Evolutionary conservation across 1,284 basidiomycete genomes (phyloP), one percentile per base, ranked within the genome.

Genomic region (Volvariella volvacea): DNA sequence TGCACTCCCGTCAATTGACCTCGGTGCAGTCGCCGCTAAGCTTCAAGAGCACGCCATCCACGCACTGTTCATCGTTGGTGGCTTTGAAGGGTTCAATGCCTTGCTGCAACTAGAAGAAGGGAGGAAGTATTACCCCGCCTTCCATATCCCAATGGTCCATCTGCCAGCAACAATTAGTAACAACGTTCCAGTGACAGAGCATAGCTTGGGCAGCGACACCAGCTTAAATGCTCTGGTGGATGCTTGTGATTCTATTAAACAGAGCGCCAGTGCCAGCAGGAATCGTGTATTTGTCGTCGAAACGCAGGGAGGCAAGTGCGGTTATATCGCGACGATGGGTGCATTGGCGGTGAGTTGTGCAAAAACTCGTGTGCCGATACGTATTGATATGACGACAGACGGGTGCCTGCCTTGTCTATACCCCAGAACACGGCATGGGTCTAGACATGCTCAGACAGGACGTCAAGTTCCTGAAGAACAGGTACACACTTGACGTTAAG

Each of bases 211-310:
- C 12, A 89, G 85, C 50, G 95, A 99, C 61, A 99, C 95, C 25
- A 91, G 88, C 61, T 71, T 99, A 72, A 98, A 98, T 60, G 92
- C 93, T 1, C 74, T 99, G n/a, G 92, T 98, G 31, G 88, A 92
- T 49, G 94, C 96, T 2, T 98, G 94, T 60, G 96, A 99, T 66
- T 86, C 93, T 22, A 96, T 99, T 68, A 96, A 94, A 70, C 96
- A 99, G 73, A 93, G 89, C 56, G 95, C 96, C 3, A 90, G 88
- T 42, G 95, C 95, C 4, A 94, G 90, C 56, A 70, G 95, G 52
- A 95, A 98, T 64, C 73, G 95, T 39, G 94, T 97, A 44, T 99
- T 99, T 61, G 88, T 99, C 1, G 92, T 99, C 20, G 94, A 99
- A 69, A 97, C 94, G 0, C 96, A 99, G 65, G 95, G 96, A 45